Conservation (phyloP, 2,329 filamentous ascomycete genomes). For the Microdochium trichocladiopsis region DNA sequence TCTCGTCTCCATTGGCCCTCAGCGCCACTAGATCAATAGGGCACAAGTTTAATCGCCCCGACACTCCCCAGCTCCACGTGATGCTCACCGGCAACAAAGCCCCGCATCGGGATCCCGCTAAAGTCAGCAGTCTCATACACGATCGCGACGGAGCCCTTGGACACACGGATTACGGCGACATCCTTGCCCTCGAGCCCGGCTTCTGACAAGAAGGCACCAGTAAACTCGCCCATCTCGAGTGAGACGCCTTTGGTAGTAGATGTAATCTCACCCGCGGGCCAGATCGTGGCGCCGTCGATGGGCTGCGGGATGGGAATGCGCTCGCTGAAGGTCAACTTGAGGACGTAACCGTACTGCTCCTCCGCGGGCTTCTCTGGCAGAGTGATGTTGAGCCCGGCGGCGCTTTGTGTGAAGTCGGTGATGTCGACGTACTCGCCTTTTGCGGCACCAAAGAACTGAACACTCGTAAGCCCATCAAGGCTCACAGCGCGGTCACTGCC, state of each 20-base stretch:
- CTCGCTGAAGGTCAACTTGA: slow-evolving; percentile 6
- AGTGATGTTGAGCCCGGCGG: slow-evolving; percentile 3
- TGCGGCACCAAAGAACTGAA: background rate
- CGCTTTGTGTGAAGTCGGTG: slow-evolving; percentile 3
- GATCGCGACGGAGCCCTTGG: background rate
- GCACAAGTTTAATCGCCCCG: background rate
- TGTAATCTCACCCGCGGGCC: background rate
- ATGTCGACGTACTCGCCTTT: slow-evolving; percentile 3
- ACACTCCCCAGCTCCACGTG: background rate
- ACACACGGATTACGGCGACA: background rate
- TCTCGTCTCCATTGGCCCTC: no score
- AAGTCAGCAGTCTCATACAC: background rate
- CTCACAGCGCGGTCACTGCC: slow-evolving; percentile 1
- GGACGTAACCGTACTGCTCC: slow-evolving; percentile 6
- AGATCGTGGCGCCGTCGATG: background rate
- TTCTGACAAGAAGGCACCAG: background rate
- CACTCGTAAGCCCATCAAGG: background rate
- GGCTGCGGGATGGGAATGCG: slow-evolving; percentile 7
- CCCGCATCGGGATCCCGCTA: background rate
- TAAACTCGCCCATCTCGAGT: background rate
- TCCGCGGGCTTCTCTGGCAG: slow-evolving; percentile 5
- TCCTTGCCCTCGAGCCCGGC: background rate
- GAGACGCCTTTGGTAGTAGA: background rate
- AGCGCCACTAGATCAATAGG: no score
- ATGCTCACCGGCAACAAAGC: background rate